Evolutionary conservation across 192 early-diverging fungal species (phyloP).

Genomic region (Umbelopsis sp.): DNA sequence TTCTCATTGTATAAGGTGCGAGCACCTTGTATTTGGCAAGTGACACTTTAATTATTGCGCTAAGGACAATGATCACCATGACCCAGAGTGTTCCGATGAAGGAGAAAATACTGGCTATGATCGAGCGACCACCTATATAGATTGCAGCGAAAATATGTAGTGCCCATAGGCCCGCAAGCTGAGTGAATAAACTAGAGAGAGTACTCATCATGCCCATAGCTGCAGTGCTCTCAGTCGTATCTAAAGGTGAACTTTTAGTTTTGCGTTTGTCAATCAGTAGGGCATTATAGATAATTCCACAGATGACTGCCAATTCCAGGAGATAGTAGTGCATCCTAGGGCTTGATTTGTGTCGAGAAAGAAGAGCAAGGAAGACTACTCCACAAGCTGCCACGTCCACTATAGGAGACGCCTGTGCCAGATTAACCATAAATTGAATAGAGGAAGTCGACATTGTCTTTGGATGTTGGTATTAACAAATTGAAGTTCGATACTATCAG

Average conservation of each 20-base stretch:
- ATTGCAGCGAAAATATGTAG: neutral
- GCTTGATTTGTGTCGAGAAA: neutral
- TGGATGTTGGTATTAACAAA: no score
- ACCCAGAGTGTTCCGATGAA: neutral
- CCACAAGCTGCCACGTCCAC: neutral
- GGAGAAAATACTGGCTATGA: neutral
- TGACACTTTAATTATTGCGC: neutral
- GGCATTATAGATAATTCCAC: neutral
- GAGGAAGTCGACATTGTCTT: no score
- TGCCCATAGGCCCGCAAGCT: neutral
- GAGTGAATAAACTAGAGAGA: neutral
- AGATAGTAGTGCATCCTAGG: neutral
- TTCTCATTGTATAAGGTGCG: neutral
- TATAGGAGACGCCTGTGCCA: no score
- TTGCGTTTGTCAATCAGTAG: neutral
- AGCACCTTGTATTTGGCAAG: neutral
- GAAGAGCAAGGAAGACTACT: neutral
- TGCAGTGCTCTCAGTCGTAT: neutral
- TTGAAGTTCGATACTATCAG: no score
- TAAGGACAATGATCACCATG: neutral
- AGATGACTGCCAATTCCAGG: neutral
- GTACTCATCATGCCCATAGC: neutral
- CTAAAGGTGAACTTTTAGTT: neutral
- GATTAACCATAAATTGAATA: no score
- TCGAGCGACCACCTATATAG: neutral